Conservation (phyloP, 257 asterid genomes). For the Solanum clarkiae region DNA sequence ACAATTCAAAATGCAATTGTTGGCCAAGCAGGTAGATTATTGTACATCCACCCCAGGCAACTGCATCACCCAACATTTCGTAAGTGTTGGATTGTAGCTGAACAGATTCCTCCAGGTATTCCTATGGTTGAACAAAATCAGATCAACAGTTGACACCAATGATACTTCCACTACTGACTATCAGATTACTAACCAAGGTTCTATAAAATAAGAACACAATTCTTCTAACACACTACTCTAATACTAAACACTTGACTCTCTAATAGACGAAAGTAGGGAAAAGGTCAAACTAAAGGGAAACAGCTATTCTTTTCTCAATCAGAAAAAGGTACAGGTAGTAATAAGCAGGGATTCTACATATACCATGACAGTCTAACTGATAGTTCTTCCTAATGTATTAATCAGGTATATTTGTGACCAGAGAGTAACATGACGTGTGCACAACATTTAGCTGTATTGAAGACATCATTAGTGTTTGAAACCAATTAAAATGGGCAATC, state of each 20-base stretch:
- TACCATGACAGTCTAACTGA: neutral
- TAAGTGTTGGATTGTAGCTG: slow-evolving; percentile 53
- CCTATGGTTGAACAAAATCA: slow-evolving; percentile 32
- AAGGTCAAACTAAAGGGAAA: neutral
- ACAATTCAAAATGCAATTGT: slow-evolving; percentile 84
- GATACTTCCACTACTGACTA: neutral
- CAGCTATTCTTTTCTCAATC: neutral
- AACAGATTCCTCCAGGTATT: slow-evolving; percentile 59
- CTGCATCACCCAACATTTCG: slow-evolving; percentile 81
- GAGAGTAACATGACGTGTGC: neutral
- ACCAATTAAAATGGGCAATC: neutral
- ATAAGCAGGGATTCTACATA: neutral
- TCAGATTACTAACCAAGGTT: neutral
- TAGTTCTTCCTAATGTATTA: neutral
- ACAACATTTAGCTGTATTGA: neutral
- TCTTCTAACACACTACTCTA: neutral
- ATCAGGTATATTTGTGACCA: neutral
- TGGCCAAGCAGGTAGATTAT: slow-evolving; percentile 90
- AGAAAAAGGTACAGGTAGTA: neutral
- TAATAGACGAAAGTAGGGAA: neutral
- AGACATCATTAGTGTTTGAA: neutral
- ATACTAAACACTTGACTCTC: neutral
- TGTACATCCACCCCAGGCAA: slow-evolving; percentile 98
- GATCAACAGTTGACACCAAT: neutral
- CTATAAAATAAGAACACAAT: neutral